Evolutionary conservation across 176 grass and related monocot species (phyloP).

Genomic region (Phyllostachys edulis): DNA sequence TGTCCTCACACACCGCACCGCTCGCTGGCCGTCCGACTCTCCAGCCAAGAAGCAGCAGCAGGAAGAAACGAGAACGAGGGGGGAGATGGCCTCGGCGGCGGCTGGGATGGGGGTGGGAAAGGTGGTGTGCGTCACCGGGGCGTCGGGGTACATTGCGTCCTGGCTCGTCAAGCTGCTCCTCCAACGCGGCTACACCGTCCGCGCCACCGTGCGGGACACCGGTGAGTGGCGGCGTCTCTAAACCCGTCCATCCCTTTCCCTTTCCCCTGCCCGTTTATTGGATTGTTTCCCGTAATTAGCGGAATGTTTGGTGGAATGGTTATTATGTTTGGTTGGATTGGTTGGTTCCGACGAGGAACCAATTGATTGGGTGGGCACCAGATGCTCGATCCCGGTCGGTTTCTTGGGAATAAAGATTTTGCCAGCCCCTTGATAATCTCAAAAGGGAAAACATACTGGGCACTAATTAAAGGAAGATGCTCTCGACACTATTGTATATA

Average conservation of each 20-base stretch:
- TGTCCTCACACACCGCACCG: neutral
- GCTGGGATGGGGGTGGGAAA: conserved; percentile 10
- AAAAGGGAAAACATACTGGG: neutral
- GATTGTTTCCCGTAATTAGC: neutral
- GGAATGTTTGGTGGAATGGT: neutral
- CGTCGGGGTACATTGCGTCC: conserved; percentile 56
- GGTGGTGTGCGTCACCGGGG: conserved; percentile 52
- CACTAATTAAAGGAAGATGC: neutral
- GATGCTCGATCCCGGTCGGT: neutral
- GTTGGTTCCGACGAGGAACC: neutral
- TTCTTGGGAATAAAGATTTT: neutral
- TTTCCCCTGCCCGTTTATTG: neutral
- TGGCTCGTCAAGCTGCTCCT: conserved; percentile 55
- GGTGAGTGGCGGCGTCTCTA: neutral
- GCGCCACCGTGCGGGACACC: conserved; percentile 45
- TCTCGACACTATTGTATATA: neutral
- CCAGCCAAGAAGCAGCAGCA: neutral
- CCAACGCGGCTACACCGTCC: conserved; percentile 50
- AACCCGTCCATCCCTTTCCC: neutral
- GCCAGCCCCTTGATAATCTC: neutral
- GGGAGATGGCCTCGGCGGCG: conserved; percentile 9
- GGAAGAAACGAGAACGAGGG: neutral
- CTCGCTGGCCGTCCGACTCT: neutral
- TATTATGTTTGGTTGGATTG: neutral
- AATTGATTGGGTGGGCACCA: neutral